Percentiles rank a stretch among this genome's conserved stretches.
Evolutionary conservation across 345 rosid species (phyloP).

Genomic region (Bretschneidera sinensis): DNA sequence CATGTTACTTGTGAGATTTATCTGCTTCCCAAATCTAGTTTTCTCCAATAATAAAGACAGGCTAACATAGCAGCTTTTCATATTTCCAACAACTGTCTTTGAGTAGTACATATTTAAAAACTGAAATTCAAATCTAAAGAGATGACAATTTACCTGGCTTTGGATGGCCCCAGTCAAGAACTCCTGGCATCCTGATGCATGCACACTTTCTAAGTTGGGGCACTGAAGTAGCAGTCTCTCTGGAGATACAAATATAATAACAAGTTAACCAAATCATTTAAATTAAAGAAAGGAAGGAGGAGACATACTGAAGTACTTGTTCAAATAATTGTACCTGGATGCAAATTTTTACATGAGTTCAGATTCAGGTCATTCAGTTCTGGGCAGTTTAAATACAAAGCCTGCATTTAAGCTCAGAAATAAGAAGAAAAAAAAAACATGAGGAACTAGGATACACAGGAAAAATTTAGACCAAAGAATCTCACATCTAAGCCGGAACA

Average conservation of each 20-base stretch:
- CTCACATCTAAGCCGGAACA: slow-evolving; percentile 96
- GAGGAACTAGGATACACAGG: neutral
- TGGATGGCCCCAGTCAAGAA: slow-evolving; percentile 53
- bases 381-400: slow-evolving; percentile 78
- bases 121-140: neutral
- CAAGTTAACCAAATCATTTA: neutral
- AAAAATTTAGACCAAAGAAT: slow-evolving; percentile 3
- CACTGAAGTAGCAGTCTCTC: slow-evolving; percentile 86
- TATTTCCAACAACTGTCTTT: neutral
- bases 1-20: no score
- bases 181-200: slow-evolving; percentile 77
- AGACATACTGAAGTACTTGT: neutral
- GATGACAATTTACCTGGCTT: slow-evolving; percentile 56
- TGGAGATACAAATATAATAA: slow-evolving; percentile 12
- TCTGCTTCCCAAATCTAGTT: no score
- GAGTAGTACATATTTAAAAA: no score
- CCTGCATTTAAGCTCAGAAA: slow-evolving; percentile 51
- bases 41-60: neutral
- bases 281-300: no score
- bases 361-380: slow-evolving; percentile 84
- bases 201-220: slow-evolving; percentile 69
- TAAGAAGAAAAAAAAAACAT: slow-evolving; percentile 24
- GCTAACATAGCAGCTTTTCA: neutral
- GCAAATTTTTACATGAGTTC: slow-evolving; percentile 69
- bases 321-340: slow-evolving; percentile 43